phyloP scores from a whole-genome alignment of 1,284 basidiomycete species.

The Athelia sp. region DNA sequence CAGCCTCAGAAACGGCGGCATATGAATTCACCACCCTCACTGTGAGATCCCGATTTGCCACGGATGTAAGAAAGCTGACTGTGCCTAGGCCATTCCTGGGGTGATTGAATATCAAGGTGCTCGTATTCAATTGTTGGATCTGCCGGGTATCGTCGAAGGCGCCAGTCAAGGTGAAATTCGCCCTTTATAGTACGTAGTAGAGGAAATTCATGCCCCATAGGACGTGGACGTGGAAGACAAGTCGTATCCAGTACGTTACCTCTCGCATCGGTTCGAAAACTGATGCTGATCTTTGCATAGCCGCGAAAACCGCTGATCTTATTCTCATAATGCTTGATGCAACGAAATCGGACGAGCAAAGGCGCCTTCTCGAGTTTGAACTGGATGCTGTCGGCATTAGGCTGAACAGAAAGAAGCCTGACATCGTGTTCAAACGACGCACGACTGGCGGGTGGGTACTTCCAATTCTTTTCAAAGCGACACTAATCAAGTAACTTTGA shows the following conservation, averaged over 20 bases:
- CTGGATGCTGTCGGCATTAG: conserved; percentile 96
- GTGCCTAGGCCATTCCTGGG: conserved; percentile 80
- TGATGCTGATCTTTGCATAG: conserved; percentile 23
- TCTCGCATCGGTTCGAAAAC: conserved; percentile 5
- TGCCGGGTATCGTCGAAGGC: conserved; percentile 97
- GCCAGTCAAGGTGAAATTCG: conserved; percentile 70
- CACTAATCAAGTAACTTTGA: not conserved
- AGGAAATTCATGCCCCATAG: conserved; percentile 23
- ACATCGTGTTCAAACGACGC: conserved; percentile 82
- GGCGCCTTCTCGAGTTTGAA: conserved; percentile 84
- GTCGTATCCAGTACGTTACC: conserved; percentile 78
- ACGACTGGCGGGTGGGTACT: conserved; percentile 73
- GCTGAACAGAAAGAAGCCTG: conserved; percentile 85
- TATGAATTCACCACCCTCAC: conserved; percentile 97
- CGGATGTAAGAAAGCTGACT: conserved; percentile 3
- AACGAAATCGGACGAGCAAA: conserved; percentile 94
- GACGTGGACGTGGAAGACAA: conserved; percentile 91
- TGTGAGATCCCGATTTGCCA: conserved; percentile 33
- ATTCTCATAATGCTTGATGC: conserved; percentile 96
- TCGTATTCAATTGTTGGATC: conserved; percentile 89
- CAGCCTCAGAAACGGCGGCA: conserved; percentile 82
- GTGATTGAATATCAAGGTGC: conserved; percentile 93
- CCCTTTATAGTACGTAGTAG: conserved; percentile 2
- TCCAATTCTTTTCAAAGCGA: not conserved
- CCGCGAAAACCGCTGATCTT: conserved; percentile 94